phyloP scores from a whole-genome alignment of 75 land plant genomes.

The Sequoiadendron giganteum region DNA sequence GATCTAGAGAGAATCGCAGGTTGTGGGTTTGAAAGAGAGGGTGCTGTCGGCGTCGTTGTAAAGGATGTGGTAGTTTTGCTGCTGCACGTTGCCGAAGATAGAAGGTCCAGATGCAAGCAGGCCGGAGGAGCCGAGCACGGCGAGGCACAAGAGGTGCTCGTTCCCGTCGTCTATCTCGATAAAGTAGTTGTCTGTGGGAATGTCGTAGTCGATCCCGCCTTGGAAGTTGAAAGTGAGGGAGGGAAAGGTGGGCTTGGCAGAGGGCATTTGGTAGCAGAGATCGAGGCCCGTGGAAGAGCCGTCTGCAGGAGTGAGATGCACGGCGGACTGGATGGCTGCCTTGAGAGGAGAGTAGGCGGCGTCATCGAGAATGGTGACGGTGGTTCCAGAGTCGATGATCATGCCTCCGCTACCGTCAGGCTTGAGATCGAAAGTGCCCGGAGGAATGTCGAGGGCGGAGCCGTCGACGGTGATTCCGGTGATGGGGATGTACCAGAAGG shows the following conservation, averaged over 20 bases:
- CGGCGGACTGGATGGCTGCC: neutral
- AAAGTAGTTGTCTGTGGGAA: neutral
- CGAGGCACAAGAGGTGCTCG: neutral
- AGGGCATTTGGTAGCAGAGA: neutral
- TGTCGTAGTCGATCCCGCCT: neutral
- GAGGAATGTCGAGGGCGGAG: neutral
- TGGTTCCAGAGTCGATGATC: conserved; percentile 21
- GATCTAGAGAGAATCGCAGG: neutral
- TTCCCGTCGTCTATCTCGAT: neutral
- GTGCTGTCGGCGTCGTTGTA: conserved; percentile 16
- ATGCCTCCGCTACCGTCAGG: conserved; percentile 19
- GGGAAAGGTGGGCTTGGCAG: neutral
- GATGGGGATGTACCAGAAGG: conserved; percentile 13
- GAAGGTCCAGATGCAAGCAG: neutral
- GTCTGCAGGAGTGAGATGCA: neutral
- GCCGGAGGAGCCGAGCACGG: neutral
- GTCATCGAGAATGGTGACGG: conserved; percentile 2
- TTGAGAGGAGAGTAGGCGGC: conserved; percentile 3
- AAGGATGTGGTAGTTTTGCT: conserved; percentile 12
- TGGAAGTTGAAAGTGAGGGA: conserved; percentile 2
- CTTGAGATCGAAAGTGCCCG: conserved; percentile 18
- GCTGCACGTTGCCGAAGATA: conserved; percentile 10
- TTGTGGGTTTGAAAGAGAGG: conserved; percentile 5
- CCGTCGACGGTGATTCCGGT: conserved; percentile 11
- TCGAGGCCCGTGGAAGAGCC: conserved; percentile 1